phyloP scores from a whole-genome alignment of 2,329 filamentous ascomycete genomes.

The Diaporthe sp. region DNA sequence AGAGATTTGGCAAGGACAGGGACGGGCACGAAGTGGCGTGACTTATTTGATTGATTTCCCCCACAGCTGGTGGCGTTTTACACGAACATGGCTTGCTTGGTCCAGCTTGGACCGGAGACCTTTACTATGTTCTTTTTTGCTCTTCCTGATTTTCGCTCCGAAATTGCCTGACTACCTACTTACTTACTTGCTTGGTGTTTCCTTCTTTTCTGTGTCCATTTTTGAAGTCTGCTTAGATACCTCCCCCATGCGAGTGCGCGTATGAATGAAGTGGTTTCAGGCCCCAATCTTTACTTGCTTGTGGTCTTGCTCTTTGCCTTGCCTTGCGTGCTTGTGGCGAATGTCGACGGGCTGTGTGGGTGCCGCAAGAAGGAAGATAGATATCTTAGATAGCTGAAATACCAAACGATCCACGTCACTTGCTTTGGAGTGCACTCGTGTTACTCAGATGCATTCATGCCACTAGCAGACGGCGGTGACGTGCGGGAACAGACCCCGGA shows the following conservation, averaged over 20 bases:
- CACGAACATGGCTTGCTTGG: constrained; percentile 11
- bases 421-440: too few species aligned
- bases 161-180: background rate
- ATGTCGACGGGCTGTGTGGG: background rate
- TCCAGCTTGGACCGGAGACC: background rate
- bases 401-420: background rate
- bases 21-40: background rate
- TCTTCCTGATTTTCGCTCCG: background rate
- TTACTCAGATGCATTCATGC: background rate
- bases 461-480: background rate
- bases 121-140: background rate
- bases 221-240: constrained; percentile 33
- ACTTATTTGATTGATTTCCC: background rate
- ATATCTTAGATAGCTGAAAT: constrained; percentile 27
- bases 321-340: background rate
- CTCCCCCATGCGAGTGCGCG: constrained; percentile 38
- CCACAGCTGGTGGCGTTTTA: constrained; percentile 23
- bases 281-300: background rate
- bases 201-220: background rate
- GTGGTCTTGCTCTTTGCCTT: background rate
- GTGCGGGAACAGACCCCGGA: background rate
- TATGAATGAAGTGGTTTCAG: constrained; percentile 16
- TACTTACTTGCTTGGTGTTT: background rate
- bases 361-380: background rate
- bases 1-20: background rate